These are phyloP conservation scores for Colletotrichum neosansevieriae DNA, from an alignment of 2,329 filamentous ascomycete species.

Conservation along the genomic window DNA sequence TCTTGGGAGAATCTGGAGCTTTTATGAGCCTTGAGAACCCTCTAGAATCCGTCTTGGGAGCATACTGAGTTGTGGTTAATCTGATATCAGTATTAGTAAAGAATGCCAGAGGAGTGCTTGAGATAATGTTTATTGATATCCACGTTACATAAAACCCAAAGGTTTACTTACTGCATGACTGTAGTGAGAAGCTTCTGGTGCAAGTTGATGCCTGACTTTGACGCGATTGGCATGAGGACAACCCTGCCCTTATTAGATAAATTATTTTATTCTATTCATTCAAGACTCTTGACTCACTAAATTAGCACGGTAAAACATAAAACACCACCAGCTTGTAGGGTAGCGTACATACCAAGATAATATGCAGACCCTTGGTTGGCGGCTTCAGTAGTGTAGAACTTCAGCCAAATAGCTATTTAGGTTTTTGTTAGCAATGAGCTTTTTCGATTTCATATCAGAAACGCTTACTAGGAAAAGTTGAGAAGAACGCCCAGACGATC, in stretches of 20 bases:
- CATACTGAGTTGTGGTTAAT: conserved; percentile 44
- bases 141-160: too few relatives aligned
- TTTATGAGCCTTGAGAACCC: neutral
- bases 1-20: conserved; percentile 43
- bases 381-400: conserved; percentile 43
- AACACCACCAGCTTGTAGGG: conserved; percentile 26
- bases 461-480: conserved; percentile 41
- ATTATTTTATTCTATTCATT: too few relatives aligned
- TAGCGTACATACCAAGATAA: conserved; percentile 44
- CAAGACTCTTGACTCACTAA: conserved; percentile 10
- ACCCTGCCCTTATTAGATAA: conserved; percentile 18
- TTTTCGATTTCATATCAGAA: too few relatives aligned
- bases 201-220: conserved; percentile 34
- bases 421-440: neutral
- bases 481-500: conserved; percentile 42
- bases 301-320: conserved; percentile 36
- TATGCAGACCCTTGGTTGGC: conserved; percentile 38
- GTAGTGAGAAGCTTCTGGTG: conserved; percentile 34
- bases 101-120: conserved; percentile 39
- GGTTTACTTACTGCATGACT: conserved; percentile 28
- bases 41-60: conserved; percentile 16
- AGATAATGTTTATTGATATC: neutral
- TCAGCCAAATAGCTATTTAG: conserved; percentile 45
- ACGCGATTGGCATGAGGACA: conserved; percentile 30
- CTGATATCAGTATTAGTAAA: conserved; percentile 42